Base-by-base conservation (phyloP, 169 alveolate species). In the Babesia ovata region DNA sequence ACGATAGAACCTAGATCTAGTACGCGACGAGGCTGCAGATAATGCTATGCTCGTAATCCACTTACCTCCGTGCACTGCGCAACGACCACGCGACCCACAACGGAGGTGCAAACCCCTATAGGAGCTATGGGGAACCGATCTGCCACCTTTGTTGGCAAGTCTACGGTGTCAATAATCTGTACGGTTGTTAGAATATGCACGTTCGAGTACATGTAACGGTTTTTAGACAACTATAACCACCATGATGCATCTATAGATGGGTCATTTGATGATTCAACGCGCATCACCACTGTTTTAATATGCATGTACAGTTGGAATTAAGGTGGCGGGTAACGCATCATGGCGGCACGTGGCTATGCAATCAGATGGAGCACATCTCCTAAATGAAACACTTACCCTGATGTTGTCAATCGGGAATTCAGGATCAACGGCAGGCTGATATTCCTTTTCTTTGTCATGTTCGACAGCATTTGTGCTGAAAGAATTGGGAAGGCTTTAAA, bases 1-100 rank as follows among this genome's bases (percentile, higher is more conserved):
- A 75, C 82, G 9, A 83, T 83, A n/a, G 90, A 83, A 7, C 90
- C 90, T 75, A 83, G 75, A 67, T 83, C 90, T 19, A 83, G 52
- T 3, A 75, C 63, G n/a, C 44, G 28, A 2, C 61, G 24, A 0
- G 66, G 74, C 81, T 79, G 61, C 6, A 19, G 14, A 48, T 3
- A 28, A 16, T 45, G 17, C 49, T 11, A 28, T 2, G 0, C 12
- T 26, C 19, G 11, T 36, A 11, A 61, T 2, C 2, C 16, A 26
- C 60, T 0, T 62, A 79, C 88, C 53, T 63, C 74, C 12, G 71
- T 33, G 33, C 83, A 83, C 58, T 75, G 70, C 26, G 75, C 54
- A 17, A 83, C 73, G 26, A 74, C 75, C 44, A 75, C 63, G 36
- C 67, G 63, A 24, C 73, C 90, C 66, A 83, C 63, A 22, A 48